Evolutionary conservation across 2,329 filamentous ascomycete genomes (phyloP).

Genomic region (Colletotrichum chlorophyti): DNA sequence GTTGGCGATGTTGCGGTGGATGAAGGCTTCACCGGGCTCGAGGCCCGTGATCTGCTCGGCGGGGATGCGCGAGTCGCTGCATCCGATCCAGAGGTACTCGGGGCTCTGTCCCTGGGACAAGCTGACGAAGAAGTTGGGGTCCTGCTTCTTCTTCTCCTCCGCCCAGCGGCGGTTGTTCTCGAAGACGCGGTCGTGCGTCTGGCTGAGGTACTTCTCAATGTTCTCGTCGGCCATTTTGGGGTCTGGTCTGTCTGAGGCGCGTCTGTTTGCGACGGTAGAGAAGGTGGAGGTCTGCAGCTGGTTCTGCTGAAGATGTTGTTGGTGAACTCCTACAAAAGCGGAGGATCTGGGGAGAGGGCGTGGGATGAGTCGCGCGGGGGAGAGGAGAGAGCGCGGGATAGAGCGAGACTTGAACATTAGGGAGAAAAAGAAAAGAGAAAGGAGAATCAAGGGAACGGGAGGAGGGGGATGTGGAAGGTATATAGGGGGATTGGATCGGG

Average conservation of each 20-base stretch:
- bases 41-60: conserved; percentile 86
- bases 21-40: conserved; percentile 88
- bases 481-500: too few species aligned
- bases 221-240: conserved; percentile 29
- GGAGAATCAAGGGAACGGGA: neutral
- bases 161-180: conserved; percentile 74
- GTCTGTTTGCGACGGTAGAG: conserved; percentile 4
- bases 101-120: conserved; percentile 70
- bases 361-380: conserved; percentile 4
- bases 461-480: neutral
- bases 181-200: conserved; percentile 72
- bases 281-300: neutral
- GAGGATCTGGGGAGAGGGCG: neutral
- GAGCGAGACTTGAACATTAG: conserved; percentile 22
- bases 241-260: conserved; percentile 1
- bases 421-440: neutral
- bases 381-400: conserved; percentile 15
- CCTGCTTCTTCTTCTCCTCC: conserved; percentile 59
- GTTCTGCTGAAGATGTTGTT: neutral
- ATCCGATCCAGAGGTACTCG: conserved; percentile 87
- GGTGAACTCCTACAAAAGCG: too few species aligned
- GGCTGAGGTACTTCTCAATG: conserved; percentile 57
- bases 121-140: conserved; percentile 71
- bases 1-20: conserved; percentile 96
- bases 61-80: conserved; percentile 89